Evolutionary conservation across 176 grass and related monocot species (phyloP), one percentile per base, ranked within the genome.

Genomic region (Eragrostis curvula): DNA sequence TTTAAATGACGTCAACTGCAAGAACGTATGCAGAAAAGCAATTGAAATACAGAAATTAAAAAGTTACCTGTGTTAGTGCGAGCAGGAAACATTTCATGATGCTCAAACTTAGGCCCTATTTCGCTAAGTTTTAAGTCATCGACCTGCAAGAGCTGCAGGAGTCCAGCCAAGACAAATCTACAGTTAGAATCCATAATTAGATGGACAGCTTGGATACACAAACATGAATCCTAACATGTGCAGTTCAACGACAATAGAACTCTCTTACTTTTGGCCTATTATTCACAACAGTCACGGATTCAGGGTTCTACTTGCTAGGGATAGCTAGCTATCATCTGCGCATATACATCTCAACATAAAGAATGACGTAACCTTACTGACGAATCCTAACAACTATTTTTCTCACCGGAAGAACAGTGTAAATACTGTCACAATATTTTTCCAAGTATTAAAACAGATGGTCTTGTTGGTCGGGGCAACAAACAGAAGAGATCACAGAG

Each of bases 71-170:
- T 99, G 90, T 99, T 96, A 36, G 85, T 96, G 55, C 93, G 96
- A 83, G 93, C 84, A 81, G 96, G 96, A 83, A 96, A 99, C 93
- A 96, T 88, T 83, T 99, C 93, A 90, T 99, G 96, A 79, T 96
- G 87, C 85, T 99, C 96, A 90, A 99, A 99, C 86, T 91, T 93
- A 53, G 91, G 93, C 24, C 96, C 96, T 52, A 99, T 79, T 60
- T 96, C 82, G 71, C 82, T 92, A 55, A 99, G 87, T 45, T 99
- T 99, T 66, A 96, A 84, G 80, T 94, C 83, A 65, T 96, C 91
- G 43, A 99, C 89, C 57, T 88, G 78, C 77, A 96, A 71, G 49
- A 53, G 85, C 93, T 94, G 89, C 78, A 70, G 63, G 29, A 43
- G 40, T 70, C 36, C 83, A 77, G 48, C 48, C 71, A 89, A 81